phyloP scores from a whole-genome alignment of 1,139 yeast species.

The Magnusiomyces tetraspermus region DNA sequence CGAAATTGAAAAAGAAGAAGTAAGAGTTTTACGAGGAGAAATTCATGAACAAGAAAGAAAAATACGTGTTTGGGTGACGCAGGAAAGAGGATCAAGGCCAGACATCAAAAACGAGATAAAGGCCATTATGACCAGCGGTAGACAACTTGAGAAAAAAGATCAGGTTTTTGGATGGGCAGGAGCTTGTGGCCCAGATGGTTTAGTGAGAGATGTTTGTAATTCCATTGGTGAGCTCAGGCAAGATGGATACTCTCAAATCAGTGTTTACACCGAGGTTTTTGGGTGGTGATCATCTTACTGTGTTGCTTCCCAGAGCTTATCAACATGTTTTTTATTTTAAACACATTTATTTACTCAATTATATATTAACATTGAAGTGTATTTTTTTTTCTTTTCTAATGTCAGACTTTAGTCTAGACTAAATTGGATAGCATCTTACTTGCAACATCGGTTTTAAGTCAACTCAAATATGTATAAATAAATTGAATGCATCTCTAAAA shows the following conservation, averaged over 20 bases:
- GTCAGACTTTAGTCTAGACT: too few relatives aligned
- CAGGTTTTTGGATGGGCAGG: constrained; percentile 20
- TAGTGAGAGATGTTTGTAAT: constrained; percentile 23
- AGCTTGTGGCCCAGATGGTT: constrained; percentile 25
- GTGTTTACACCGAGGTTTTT: constrained; percentile 23
- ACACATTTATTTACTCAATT: too few relatives aligned
- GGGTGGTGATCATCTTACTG: too few relatives aligned
- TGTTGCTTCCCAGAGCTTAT: too few relatives aligned
- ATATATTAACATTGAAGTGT: too few relatives aligned
- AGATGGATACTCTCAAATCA: constrained; percentile 17
- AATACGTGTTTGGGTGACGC: constrained; percentile 21
- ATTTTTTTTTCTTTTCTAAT: too few relatives aligned
- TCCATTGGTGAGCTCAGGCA: constrained; percentile 18
- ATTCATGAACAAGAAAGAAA: too few relatives aligned
- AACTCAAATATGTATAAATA: not conserved
- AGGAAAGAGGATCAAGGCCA: constrained; percentile 20
- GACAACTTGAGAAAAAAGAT: not conserved
- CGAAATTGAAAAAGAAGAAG: not conserved
- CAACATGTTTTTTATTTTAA: too few relatives aligned
- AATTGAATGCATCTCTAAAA: not conserved
- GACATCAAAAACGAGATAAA: constrained; percentile 16
- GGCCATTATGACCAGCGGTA: constrained; percentile 10
- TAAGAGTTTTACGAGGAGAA: too few relatives aligned
- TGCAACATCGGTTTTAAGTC: too few relatives aligned
- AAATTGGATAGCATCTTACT: not conserved